phyloP scores from a whole-genome alignment of 2,329 filamentous ascomycete species.

The Ascocoryne sarcoides region DNA sequence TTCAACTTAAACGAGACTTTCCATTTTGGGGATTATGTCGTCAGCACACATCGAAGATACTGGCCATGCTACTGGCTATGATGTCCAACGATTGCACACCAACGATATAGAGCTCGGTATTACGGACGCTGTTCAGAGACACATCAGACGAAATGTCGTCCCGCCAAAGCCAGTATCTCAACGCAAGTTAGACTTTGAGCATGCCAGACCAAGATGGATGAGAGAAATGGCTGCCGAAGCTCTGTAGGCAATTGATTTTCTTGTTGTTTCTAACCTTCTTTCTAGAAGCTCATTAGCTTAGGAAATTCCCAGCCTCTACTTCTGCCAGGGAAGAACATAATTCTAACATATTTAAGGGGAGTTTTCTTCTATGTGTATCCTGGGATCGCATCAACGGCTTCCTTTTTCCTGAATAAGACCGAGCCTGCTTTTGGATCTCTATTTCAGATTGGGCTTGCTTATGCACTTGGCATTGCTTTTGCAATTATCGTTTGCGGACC shows the following conservation, averaged over 20 bases:
- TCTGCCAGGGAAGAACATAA: too few species aligned
- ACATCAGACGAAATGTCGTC: conserved; percentile 42
- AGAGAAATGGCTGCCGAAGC: conserved; percentile 48
- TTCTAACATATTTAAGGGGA: too few species aligned
- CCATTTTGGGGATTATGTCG: conserved; percentile 10
- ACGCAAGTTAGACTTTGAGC: conserved; percentile 46
- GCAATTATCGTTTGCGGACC: conserved; percentile 48
- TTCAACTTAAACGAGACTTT: too few species aligned
- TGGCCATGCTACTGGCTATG: conserved; percentile 13
- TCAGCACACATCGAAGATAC: conserved; percentile 15
- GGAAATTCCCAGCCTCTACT: too few species aligned
- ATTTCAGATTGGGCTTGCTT: conserved; percentile 47
- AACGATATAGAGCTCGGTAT: conserved; percentile 40
- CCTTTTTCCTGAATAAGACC: conserved; percentile 39
- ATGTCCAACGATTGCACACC: conserved; percentile 17
- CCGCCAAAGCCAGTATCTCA: conserved; percentile 42
- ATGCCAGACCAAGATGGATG: conserved; percentile 42
- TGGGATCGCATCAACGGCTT: conserved; percentile 44
- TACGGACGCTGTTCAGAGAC: conserved; percentile 43
- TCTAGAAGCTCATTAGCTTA: too few species aligned
- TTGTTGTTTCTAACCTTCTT: too few species aligned
- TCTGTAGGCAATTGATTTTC: conserved; percentile 49
- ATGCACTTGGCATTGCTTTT: conserved; percentile 48
- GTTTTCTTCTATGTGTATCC: conserved; percentile 33
- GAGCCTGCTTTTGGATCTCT: conserved; percentile 40